Evolutionary conservation across 208 protist genomes (phyloP).

Genomic region (Leishmania guyanensis): DNA sequence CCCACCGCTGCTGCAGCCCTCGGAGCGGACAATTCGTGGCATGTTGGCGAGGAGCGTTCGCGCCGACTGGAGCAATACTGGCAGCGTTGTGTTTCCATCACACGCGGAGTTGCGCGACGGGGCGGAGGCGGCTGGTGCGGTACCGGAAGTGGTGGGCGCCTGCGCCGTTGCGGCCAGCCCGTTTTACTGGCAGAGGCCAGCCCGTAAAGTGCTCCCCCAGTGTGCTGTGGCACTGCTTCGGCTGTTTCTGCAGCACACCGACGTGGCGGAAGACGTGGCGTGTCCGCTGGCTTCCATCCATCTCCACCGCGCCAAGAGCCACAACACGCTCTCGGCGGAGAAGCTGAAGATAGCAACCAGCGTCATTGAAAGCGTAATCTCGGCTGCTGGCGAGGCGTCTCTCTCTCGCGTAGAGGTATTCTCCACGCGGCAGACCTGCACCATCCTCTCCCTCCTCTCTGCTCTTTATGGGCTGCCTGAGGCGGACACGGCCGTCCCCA

Average conservation of each 20-base stretch:
- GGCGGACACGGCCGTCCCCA: conserved; percentile 54
- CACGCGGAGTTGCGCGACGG: conserved; percentile 78
- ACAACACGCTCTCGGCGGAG: conserved; percentile 67
- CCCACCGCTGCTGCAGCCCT: conserved; percentile 4
- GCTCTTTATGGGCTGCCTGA: conserved; percentile 88
- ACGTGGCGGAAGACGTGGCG: conserved; percentile 6
- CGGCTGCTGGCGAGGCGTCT: conserved; percentile 8
- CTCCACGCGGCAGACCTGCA: conserved; percentile 60
- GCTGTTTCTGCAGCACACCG: conserved; percentile 32
- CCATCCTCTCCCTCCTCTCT: conserved; percentile 61
- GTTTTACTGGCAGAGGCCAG: conserved; percentile 62
- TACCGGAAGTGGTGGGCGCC: conserved; percentile 69
- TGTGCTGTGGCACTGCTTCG: conserved; percentile 64
- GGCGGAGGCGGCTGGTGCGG: conserved; percentile 35
- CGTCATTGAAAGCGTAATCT: conserved; percentile 20
- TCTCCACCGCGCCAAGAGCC: conserved; percentile 39
- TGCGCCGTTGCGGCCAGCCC: conserved; percentile 34
- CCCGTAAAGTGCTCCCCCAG: conserved; percentile 46
- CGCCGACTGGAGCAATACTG: conserved; percentile 49
- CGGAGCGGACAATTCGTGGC: conserved; percentile 33
- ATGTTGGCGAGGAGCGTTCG: conserved; percentile 70
- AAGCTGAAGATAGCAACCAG: conserved; percentile 51
- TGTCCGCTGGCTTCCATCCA: conserved; percentile 22
- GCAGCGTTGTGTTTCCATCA: conserved; percentile 49
- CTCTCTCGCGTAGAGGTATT: conserved; percentile 49